Percentiles rank a stretch among this genome's conserved stretches.
phyloP scores from a whole-genome alignment of 805 yeast genomes.

The Suhomyces sp. region DNA sequence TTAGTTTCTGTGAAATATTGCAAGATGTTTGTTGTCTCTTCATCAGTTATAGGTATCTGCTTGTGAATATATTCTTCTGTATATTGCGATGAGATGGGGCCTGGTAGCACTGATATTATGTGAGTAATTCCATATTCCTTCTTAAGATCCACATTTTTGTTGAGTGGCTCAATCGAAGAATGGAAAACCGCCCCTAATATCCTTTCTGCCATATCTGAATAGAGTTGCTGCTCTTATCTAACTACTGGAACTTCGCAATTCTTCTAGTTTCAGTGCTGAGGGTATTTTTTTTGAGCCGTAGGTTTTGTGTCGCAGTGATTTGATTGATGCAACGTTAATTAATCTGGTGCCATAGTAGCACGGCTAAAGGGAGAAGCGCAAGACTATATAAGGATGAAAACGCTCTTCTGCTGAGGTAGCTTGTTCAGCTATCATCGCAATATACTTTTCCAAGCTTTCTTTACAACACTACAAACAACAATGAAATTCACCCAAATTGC shows the following conservation, averaged over 20 bases:
- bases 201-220: constrained; percentile 31
- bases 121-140: constrained; percentile 60
- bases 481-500: background rate
- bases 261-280: background rate
- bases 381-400: background rate
- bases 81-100: constrained; percentile 54
- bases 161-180: constrained; percentile 68
- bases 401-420: background rate
- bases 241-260: background rate
- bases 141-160: constrained; percentile 49
- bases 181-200: constrained; percentile 78
- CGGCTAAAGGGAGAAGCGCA: background rate
- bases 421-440: background rate
- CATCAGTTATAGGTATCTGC: constrained; percentile 73
- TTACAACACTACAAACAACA: background rate
- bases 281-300: background rate
- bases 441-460: background rate
- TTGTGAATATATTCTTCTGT: constrained; percentile 46
- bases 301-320: background rate
- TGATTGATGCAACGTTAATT: background rate
- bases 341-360: background rate
- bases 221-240: background rate
- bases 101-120: constrained; percentile 67
- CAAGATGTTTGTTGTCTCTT: constrained; percentile 61
- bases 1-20: constrained; percentile 59